Percentiles rank a stretch among this genome's conserved stretches.
phyloP scores from a whole-genome alignment of 331 rosid genomes.

The Acacia pycnantha region DNA sequence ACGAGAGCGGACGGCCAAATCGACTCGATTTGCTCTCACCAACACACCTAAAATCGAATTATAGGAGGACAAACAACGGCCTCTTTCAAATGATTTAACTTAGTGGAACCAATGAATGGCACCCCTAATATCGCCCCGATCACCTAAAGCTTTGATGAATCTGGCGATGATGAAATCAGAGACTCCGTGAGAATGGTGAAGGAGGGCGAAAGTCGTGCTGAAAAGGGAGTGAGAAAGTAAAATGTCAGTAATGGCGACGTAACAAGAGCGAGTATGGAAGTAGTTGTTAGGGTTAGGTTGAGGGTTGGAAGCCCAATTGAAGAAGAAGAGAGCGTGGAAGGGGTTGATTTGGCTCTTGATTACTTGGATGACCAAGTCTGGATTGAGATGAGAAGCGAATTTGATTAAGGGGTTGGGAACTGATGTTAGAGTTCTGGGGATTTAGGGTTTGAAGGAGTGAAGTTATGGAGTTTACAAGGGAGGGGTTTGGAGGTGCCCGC shows the following conservation, averaged over 20 bases:
- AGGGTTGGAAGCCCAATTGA: conserved; percentile 39
- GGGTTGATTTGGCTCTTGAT: conserved; percentile 24
- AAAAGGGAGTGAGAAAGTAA: conserved; percentile 54
- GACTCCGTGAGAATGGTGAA: conserved; percentile 30
- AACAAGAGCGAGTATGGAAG: conserved; percentile 27
- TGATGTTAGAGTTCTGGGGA: conserved; percentile 31
- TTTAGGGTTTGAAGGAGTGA: conserved; percentile 41
- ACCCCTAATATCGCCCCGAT: conserved; percentile 41
- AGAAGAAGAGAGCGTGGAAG: conserved; percentile 33
- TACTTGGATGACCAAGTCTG: conserved; percentile 29
- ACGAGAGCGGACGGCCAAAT: too few relatives aligned
- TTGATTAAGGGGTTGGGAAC: conserved; percentile 32
- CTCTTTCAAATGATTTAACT: conserved; percentile 32
- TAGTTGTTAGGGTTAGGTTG: conserved; percentile 24
- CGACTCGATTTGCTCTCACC: conserved; percentile 44
- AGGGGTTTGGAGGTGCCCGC: conserved; percentile 12
- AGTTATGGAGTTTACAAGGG: conserved; percentile 33
- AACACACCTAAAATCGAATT: conserved; percentile 48
- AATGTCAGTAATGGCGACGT: conserved; percentile 33
- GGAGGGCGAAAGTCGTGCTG: conserved; percentile 50
- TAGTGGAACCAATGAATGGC: conserved; percentile 55
- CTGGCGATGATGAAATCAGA: conserved; percentile 33
- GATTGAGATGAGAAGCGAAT: conserved; percentile 27
- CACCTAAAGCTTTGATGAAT: conserved; percentile 46
- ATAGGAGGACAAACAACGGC: conserved; percentile 39